Evolutionary conservation across 1,284 basidiomycete species (phyloP).

Genomic region (Pseudozyma tsukubaensis): DNA sequence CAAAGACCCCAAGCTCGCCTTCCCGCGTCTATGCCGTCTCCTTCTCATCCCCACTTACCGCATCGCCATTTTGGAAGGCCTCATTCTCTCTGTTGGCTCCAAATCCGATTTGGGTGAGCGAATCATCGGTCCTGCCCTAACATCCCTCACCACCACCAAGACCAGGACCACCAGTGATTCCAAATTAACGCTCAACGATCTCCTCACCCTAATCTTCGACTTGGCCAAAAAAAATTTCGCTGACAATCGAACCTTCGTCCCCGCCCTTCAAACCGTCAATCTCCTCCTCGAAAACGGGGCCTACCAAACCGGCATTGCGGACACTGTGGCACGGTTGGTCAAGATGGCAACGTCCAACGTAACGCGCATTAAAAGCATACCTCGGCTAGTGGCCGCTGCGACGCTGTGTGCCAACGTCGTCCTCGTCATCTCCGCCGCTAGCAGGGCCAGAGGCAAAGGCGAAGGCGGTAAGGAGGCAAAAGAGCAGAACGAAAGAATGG

Average conservation of each 20-base stretch:
- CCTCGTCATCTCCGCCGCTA: constrained; percentile 7
- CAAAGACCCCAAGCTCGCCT: constrained; percentile 34
- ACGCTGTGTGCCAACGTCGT: constrained; percentile 23
- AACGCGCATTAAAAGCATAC: constrained; percentile 22
- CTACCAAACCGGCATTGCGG: background rate
- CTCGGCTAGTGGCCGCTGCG: constrained; percentile 20
- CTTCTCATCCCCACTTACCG: constrained; percentile 35
- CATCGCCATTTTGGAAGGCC: constrained; percentile 23
- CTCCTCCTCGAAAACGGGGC: constrained; percentile 53
- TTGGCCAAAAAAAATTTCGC: constrained; percentile 36
- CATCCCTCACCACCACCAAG: constrained; percentile 5
- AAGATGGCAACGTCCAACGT: constrained; percentile 26
- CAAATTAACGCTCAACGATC: background rate
- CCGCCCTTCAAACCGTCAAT: constrained; percentile 37
- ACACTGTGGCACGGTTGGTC: constrained; percentile 1
- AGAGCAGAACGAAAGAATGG: background rate
- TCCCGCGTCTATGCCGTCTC: constrained; percentile 15
- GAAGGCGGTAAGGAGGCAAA: too few species aligned
- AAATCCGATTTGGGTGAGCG: constrained; percentile 51
- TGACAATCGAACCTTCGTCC: constrained; percentile 54
- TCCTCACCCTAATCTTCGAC: constrained; percentile 27
- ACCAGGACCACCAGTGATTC: background rate
- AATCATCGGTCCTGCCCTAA: constrained; percentile 23
- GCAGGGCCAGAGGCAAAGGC: background rate
- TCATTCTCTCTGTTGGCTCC: constrained; percentile 43